A percentile compares a stretch with the other conserved stretches of the same genome.
phyloP scores from a whole-genome alignment of 352 stramenopile genomes.

The Phytophthora melonis region DNA sequence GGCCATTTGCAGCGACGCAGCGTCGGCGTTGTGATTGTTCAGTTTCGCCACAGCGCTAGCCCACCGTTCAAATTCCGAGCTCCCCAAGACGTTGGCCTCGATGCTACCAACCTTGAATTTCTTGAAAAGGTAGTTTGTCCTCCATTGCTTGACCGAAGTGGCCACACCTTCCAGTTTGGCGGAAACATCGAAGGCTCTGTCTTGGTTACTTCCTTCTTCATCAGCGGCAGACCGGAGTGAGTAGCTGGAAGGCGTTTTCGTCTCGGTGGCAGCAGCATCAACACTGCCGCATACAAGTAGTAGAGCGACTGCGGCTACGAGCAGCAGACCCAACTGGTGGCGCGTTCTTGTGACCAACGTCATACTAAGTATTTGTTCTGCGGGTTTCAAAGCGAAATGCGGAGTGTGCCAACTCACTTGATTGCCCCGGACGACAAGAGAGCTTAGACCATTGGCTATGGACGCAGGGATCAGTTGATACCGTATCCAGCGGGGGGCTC shows the following conservation, averaged over 20 bases:
- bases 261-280: too few relatives aligned
- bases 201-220: neutral
- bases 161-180: neutral
- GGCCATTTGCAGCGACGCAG: neutral
- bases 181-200: neutral
- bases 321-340: too few relatives aligned
- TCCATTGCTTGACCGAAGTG: neutral
- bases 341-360: too few relatives aligned
- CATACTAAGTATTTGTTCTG: too few relatives aligned
- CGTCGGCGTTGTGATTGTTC: neutral
- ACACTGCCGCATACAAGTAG: too few relatives aligned
- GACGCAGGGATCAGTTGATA: too few relatives aligned
- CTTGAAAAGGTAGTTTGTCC: neutral
- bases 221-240: neutral
- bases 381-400: too few relatives aligned
- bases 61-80: neutral
- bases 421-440: too few relatives aligned
- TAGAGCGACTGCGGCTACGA: too few relatives aligned
- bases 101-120: neutral
- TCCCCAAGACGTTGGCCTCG: neutral
- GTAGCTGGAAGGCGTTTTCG: neutral
- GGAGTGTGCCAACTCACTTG: too few relatives aligned
- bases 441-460: too few relatives aligned
- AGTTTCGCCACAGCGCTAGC: neutral
- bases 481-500: too few relatives aligned